These are phyloP conservation scores for Casuarina equisetifolia DNA, from an alignment of 306 rosid species.

Conservation along the genomic window DNA sequence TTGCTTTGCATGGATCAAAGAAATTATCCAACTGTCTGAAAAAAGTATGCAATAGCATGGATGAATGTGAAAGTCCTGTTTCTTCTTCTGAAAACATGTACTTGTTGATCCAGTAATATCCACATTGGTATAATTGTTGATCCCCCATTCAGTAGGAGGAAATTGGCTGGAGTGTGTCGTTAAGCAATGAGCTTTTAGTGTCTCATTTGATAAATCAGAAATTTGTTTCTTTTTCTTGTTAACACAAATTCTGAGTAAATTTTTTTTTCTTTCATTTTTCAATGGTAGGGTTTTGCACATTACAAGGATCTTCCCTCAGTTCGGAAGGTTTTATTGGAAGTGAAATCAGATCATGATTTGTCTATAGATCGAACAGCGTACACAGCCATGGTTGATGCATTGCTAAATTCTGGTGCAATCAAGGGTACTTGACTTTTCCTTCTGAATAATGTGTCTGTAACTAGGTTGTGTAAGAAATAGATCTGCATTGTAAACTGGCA, in stretches of 20 bases:
- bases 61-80: neutral
- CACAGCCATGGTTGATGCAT: conserved; percentile 71
- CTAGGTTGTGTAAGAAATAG: neutral
- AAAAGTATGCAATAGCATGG: neutral
- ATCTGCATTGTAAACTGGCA: neutral
- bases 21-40: neutral
- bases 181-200: neutral
- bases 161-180: neutral
- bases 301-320: conserved; percentile 60
- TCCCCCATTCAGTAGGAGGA: neutral
- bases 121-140: neutral
- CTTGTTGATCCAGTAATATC: neutral
- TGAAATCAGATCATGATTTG: conserved; percentile 55
- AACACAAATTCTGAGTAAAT: neutral
- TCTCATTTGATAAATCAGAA: neutral
- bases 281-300: conserved; percentile 67
- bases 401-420: conserved; percentile 63
- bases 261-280: conserved; percentile 17
- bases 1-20: neutral
- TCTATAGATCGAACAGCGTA: conserved; percentile 78
- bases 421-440: conserved; percentile 48
- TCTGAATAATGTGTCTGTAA: neutral
- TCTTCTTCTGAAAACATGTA: neutral
- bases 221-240: conserved; percentile 6
- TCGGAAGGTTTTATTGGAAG: conserved; percentile 63